Conservation (phyloP, 2,329 filamentous ascomycete species). For the Malbranchea cinnamomea region DNA sequence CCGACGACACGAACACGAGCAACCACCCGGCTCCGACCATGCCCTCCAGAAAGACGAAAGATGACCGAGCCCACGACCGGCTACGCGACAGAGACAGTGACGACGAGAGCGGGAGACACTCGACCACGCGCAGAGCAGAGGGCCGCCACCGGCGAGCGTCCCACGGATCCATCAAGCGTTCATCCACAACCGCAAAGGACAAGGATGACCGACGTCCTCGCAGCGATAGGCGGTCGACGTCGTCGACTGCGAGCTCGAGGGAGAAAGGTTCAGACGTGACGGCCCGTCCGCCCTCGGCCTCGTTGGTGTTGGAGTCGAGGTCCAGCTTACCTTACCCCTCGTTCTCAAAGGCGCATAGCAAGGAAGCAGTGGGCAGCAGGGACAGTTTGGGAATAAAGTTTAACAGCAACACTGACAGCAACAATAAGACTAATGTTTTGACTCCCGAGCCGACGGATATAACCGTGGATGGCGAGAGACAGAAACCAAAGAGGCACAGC, state of each 20-base stretch:
- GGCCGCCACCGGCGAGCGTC: conserved; percentile 17
- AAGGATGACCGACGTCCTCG: neutral
- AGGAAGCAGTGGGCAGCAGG: conserved; percentile 58
- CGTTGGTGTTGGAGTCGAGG: conserved; percentile 30
- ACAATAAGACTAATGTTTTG: conserved; percentile 29
- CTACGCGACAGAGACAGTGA: conserved; percentile 17
- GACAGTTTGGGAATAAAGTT: conserved; percentile 31
- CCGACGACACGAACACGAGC: no score
- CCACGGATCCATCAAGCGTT: conserved; percentile 12
- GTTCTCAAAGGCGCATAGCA: conserved; percentile 84
- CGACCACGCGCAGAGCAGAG: conserved; percentile 4
- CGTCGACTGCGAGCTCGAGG: conserved; percentile 11
- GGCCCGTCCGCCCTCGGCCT: conserved; percentile 12
- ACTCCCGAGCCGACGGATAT: conserved; percentile 60
- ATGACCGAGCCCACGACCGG: conserved; percentile 19
- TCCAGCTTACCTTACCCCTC: conserved; percentile 56
- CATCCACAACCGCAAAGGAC: conserved; percentile 3
- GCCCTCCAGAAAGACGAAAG: conserved; percentile 24
- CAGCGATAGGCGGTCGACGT: no score
- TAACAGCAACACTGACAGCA: no score
- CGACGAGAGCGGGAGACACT: conserved; percentile 4
- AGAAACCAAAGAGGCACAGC: conserved; percentile 14
- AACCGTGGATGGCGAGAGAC: conserved; percentile 26
- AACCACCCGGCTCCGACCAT: no score
- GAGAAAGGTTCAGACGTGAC: conserved; percentile 6